A percentile compares a stretch with the other conserved stretches of the same genome.
Conservation (phyloP, 331 rosid species). For the Arachis monticola region DNA sequence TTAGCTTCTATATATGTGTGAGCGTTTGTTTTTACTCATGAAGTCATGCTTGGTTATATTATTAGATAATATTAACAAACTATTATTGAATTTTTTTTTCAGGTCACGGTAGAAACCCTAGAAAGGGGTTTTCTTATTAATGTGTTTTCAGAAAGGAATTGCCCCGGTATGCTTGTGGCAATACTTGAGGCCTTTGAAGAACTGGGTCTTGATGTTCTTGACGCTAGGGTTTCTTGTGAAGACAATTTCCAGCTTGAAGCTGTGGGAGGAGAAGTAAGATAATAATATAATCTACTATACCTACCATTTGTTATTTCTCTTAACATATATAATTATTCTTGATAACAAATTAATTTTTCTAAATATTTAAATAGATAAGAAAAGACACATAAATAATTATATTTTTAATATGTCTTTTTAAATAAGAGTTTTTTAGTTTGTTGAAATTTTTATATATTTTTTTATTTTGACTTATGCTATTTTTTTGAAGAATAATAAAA, state of each 20-base stretch:
- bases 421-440: too few relatives aligned
- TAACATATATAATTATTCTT: not conserved
- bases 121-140: constrained; percentile 68
- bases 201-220: constrained; percentile 75
- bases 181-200: constrained; percentile 75
- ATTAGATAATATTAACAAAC: not conserved
- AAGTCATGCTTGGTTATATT: too few relatives aligned
- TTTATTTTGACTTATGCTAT: too few relatives aligned
- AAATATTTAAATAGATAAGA: too few relatives aligned
- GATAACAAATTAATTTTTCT: too few relatives aligned
- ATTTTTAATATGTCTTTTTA: too few relatives aligned
- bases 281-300: not conserved
- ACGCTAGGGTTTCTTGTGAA: constrained; percentile 83
- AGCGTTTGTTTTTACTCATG: too few relatives aligned
- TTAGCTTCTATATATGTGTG: too few relatives aligned
- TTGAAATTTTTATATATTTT: too few relatives aligned
- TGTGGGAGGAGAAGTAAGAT: constrained; percentile 71
- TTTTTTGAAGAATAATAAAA: too few relatives aligned
- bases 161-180: constrained; percentile 69
- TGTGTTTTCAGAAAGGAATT: constrained; percentile 63
- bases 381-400: too few relatives aligned
- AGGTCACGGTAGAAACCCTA: constrained; percentile 75
- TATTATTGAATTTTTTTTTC: constrained; percentile 12
- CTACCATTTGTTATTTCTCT: not conserved
- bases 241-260: constrained; percentile 81